These are phyloP conservation scores for Penstemon barbatus DNA, from an alignment of 257 asterid genomes.

Conservation along the genomic window DNA sequence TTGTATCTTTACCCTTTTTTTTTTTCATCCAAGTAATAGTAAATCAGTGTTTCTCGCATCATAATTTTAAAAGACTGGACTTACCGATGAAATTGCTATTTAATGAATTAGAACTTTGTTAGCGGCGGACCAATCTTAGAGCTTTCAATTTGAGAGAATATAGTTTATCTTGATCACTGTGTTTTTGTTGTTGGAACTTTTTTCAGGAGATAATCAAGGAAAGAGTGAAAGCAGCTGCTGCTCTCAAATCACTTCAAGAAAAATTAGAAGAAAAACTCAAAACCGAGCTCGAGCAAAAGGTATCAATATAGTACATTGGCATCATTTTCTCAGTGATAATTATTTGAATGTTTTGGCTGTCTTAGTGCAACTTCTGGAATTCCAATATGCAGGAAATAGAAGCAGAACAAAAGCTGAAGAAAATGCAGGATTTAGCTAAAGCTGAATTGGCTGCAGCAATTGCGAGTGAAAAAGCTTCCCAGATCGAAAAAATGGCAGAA, in stretches of 20 bases:
- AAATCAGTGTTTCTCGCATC: conserved; percentile 22
- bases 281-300: conserved; percentile 79
- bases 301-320: conserved; percentile 26
- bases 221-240: conserved; percentile 75
- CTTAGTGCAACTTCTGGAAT: conserved; percentile 24
- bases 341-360: conserved; percentile 16
- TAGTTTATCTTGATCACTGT: conserved; percentile 24
- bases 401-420: conserved; percentile 58
- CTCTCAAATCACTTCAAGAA: conserved; percentile 87
- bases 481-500: conserved; percentile 95
- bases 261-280: conserved; percentile 61
- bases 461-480: conserved; percentile 94
- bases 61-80: conserved; percentile 15
- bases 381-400: conserved; percentile 70
- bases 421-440: conserved; percentile 66
- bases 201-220: conserved; percentile 82
- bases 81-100: conserved; percentile 22
- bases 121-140: not conserved
- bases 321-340: not conserved
- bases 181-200: conserved; percentile 18
- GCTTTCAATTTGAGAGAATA: conserved; percentile 12
- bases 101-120: conserved; percentile 8
- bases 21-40: conserved; percentile 4
- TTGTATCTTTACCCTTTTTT: not conserved
- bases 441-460: conserved; percentile 88